Evolutionary conservation across 495 filamentous ascomycete species (phyloP).

Genomic region (Aspergillus saccharolyticus): DNA sequence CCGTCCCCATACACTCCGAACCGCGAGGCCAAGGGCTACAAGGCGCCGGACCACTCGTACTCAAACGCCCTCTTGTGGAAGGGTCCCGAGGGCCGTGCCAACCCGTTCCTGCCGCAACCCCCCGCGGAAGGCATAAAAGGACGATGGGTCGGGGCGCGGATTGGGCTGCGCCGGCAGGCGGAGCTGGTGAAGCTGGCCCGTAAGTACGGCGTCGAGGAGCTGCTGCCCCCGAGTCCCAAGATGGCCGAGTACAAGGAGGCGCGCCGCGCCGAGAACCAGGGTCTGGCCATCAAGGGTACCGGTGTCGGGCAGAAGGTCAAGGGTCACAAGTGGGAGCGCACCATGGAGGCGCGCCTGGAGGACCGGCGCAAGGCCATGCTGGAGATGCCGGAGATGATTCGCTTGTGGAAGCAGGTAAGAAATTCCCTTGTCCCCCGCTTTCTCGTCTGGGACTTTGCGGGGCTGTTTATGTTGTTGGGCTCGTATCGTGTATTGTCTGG

Average conservation of each 20-base stretch:
- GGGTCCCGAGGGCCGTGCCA: conserved; percentile 36
- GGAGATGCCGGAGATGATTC: conserved; percentile 85
- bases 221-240: conserved; percentile 76
- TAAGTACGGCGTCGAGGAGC: conserved; percentile 73
- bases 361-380: conserved; percentile 82
- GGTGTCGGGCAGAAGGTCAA: conserved; percentile 90
- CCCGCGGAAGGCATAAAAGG: conserved; percentile 61
- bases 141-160: conserved; percentile 74
- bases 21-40: conserved; percentile 39
- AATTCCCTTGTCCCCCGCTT: background rate
- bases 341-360: conserved; percentile 76
- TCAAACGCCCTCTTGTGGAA: conserved; percentile 35
- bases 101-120: conserved; percentile 70
- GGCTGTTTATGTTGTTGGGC: no score
- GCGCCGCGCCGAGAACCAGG: conserved; percentile 59
- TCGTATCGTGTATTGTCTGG: no score
- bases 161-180: conserved; percentile 80
- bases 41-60: conserved; percentile 33
- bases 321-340: conserved; percentile 89
- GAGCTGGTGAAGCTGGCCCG: conserved; percentile 84
- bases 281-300: conserved; percentile 79
- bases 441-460: background rate
- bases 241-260: conserved; percentile 61
- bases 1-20: conserved; percentile 47
- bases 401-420: conserved; percentile 86